A percentile compares a stretch with the other conserved stretches of the same genome.
Conservation (phyloP, 208 protist genomes). For the Trypanosoma cruzi region DNA sequence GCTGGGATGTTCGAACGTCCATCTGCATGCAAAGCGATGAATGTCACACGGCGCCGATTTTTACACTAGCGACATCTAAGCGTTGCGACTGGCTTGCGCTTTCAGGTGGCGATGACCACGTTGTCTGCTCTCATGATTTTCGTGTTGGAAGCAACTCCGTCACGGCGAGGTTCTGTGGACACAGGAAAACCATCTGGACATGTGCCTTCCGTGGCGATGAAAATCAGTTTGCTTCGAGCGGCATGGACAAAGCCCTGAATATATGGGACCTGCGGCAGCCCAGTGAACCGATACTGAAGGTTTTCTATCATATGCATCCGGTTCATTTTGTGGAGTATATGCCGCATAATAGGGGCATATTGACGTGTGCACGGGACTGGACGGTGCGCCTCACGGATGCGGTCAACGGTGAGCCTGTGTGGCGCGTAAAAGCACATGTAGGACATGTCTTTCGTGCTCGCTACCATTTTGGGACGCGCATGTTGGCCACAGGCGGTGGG, state of each 20-base stretch:
- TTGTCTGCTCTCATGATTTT: conserved; percentile 69
- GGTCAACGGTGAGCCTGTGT: conserved; percentile 43
- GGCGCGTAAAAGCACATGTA: conserved; percentile 56
- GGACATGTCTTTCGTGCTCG: conserved; percentile 58
- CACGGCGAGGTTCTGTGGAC: conserved; percentile 44
- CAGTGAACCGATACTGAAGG: conserved; percentile 19
- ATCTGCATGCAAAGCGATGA: conserved; percentile 30
- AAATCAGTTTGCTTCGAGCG: conserved; percentile 42
- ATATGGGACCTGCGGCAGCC: conserved; percentile 67
- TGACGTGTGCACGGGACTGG: conserved; percentile 59
- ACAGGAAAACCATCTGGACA: conserved; percentile 68
- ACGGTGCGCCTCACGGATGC: conserved; percentile 42
- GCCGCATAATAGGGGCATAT: conserved; percentile 42
- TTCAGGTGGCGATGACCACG: conserved; percentile 52
- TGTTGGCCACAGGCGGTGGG: conserved; percentile 45
- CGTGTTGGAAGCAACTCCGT: conserved; percentile 41
- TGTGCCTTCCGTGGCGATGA: conserved; percentile 46
- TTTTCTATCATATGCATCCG: conserved; percentile 42
- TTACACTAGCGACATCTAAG: conserved; percentile 47
- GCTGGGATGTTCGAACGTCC: conserved; percentile 58
- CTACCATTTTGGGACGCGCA: conserved; percentile 35
- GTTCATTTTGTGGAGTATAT: conserved; percentile 69
- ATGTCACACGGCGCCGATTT: conserved; percentile 57
- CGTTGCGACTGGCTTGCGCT: conserved; percentile 41
- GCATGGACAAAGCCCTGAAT: conserved; percentile 67